These are phyloP conservation scores for Boletus sensibilis DNA, from an alignment of 768 basidiomycete genomes.

Conservation along the genomic window DNA sequence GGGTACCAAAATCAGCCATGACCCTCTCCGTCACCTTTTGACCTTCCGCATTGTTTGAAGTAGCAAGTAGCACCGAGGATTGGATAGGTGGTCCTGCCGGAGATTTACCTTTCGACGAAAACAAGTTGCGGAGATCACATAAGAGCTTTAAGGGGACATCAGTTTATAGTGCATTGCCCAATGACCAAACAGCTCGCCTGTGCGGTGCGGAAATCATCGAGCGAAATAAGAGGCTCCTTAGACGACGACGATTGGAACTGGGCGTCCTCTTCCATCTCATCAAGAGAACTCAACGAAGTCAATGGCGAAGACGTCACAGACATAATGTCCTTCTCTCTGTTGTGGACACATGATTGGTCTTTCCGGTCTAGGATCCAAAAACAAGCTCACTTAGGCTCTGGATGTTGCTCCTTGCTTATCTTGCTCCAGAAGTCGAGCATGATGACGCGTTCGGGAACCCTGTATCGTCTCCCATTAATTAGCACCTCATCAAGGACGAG, in stretches of 20 bases:
- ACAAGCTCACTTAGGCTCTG: constrained; percentile 41
- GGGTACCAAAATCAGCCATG: constrained; percentile 25
- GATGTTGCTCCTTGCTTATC: constrained; percentile 47
- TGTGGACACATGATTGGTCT: background rate
- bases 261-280: constrained; percentile 48
- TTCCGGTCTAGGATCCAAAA: background rate
- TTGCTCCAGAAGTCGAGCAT: constrained; percentile 96
- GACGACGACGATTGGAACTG: constrained; percentile 24
- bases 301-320: constrained; percentile 69
- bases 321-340: constrained; percentile 28
- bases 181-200: constrained; percentile 41
- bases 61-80: background rate
- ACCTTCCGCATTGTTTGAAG: background rate
- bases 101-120: constrained; percentile 15
- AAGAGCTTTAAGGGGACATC: constrained; percentile 35
- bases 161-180: constrained; percentile 9
- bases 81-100: background rate
- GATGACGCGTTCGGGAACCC: constrained; percentile 90
- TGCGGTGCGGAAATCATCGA: constrained; percentile 57
- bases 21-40: constrained; percentile 10
- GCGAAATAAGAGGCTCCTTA: constrained; percentile 30
- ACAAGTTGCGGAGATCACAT: constrained; percentile 35
- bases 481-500: constrained; percentile 77
- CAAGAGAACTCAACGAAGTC: constrained; percentile 71
- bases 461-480: constrained; percentile 86